Conservation (phyloP, 2,329 filamentous ascomycete species). For the Colletotrichum theobromicola region DNA sequence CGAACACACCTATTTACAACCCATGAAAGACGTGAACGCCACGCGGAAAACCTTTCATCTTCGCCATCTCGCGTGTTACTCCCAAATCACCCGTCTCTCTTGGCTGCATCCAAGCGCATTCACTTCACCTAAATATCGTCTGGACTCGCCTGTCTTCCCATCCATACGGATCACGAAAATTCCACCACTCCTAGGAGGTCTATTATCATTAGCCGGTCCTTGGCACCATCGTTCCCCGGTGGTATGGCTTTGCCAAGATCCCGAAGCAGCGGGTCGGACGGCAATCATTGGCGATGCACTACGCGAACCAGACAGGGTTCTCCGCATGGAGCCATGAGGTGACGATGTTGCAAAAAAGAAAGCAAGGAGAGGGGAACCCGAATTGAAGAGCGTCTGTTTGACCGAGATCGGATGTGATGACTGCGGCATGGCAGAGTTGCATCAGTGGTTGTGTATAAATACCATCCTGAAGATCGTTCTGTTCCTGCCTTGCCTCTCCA, state of each 20-base stretch:
- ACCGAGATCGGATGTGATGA: not conserved
- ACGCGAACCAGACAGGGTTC: slow-evolving; percentile 2
- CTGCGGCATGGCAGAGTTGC: not conserved
- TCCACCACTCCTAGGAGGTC: not conserved
- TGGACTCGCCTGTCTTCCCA: not conserved
- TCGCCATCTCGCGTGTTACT: not conserved
- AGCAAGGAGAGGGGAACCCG: not conserved
- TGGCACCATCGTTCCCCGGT: not conserved
- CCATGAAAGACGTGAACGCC: not conserved
- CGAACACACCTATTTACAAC: accelerated
- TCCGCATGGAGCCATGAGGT: slow-evolving; percentile 1
- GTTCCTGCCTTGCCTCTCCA: not conserved
- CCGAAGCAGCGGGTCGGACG: not conserved
- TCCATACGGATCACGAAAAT: not conserved
- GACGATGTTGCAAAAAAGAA: not conserved
- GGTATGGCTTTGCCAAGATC: not conserved
- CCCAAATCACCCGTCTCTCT: not conserved
- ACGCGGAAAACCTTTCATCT: not conserved
- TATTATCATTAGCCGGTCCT: not conserved
- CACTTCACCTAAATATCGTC: not conserved
- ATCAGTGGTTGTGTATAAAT: not conserved
- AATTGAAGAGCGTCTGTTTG: not conserved
- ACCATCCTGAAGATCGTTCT: not conserved
- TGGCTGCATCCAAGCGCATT: not conserved
- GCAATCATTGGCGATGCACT: not conserved